Evolutionary conservation across 306 rosid genomes (phyloP), one percentile per base, ranked within the genome.

Genomic region (Nissolia schottii): DNA sequence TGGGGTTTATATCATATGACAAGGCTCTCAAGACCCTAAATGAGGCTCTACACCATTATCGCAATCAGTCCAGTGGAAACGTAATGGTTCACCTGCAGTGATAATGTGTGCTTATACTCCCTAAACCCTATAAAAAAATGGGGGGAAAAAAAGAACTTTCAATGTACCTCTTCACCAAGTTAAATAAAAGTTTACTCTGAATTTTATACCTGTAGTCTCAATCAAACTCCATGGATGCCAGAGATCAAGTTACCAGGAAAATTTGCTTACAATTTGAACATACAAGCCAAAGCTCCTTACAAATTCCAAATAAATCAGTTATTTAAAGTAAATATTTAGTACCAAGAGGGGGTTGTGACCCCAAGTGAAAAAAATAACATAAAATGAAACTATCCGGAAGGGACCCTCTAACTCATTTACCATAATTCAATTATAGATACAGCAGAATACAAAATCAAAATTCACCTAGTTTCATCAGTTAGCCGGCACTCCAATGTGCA

Each of bases 1-100:
- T 87, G 97, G 97, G 96, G 5, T 88, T 93, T 63, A 61, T 93
- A 49, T 86, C 93, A 7, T 88, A 81, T 57, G 91, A 83, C 60
- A 88, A 70, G 64, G 92, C 98, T 66, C 84, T 90, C 79, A 79
- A 76, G 73, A 79, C 83, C 79, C 75, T 90, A 40, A 77, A 50
- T 14, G 78, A 77, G 56, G 84, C 84, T 68, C 72, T 64, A 6
- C 74, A 74, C 38, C 80, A n/a, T 49, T 53, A 75, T 32, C 73
- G 34, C 69, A 57, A 64, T 53, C 41, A 12, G 51, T 75, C 73
- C 48, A 37, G 19, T 34, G 46, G 35, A 45, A 54, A 55, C 15
- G 14, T 13, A 50, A 64, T 51, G 50, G 64, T 64, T 54, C 73
- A 34, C 40, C 31, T 38, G 15, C 53, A 40, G 38, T 50, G 60